These are phyloP conservation scores for Spizellomyces punctatus DNA, from an alignment of 192 early-diverging fungal species.

Conservation along the genomic window DNA sequence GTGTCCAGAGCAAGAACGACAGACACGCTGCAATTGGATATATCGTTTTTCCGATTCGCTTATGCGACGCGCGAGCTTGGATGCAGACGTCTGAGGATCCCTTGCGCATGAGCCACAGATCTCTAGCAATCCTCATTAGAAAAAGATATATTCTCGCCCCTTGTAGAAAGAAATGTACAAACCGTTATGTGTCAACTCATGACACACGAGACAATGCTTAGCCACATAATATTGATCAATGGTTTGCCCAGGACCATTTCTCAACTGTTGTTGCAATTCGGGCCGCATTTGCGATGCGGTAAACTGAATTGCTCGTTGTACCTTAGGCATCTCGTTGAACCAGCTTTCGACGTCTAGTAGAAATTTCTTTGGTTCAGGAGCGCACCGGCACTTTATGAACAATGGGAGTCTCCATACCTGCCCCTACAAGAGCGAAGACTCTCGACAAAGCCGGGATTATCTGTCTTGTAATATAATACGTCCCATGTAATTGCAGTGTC, in stretches of 20 bases:
- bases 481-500: conserved; percentile 70
- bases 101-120: too few relatives aligned
- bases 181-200: conserved; percentile 35
- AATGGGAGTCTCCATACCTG: conserved; percentile 39
- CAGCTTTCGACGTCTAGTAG: conserved; percentile 64
- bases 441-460: conserved; percentile 78
- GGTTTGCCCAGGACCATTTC: conserved; percentile 25
- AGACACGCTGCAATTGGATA: conserved; percentile 41
- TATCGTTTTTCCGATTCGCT: conserved; percentile 43
- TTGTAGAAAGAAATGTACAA: conserved; percentile 15
- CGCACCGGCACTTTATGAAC: conserved; percentile 13
- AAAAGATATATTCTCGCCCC: too few relatives aligned
- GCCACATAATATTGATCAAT: conserved; percentile 77
- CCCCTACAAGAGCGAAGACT: conserved; percentile 79
- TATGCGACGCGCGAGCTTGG: conserved; percentile 22
- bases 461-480: conserved; percentile 87
- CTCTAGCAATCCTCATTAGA: too few relatives aligned
- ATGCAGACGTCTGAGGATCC: conserved; percentile 13
- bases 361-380: conserved; percentile 43
- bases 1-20: conserved; percentile 56
- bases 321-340: conserved; percentile 75
- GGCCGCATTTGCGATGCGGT: conserved; percentile 28
- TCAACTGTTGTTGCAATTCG: conserved; percentile 10
- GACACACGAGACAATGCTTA: conserved; percentile 65
- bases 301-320: conserved; percentile 48